Conservation (phyloP, 306 rosid genomes). For the Trichosanthes cucumerina region DNA sequence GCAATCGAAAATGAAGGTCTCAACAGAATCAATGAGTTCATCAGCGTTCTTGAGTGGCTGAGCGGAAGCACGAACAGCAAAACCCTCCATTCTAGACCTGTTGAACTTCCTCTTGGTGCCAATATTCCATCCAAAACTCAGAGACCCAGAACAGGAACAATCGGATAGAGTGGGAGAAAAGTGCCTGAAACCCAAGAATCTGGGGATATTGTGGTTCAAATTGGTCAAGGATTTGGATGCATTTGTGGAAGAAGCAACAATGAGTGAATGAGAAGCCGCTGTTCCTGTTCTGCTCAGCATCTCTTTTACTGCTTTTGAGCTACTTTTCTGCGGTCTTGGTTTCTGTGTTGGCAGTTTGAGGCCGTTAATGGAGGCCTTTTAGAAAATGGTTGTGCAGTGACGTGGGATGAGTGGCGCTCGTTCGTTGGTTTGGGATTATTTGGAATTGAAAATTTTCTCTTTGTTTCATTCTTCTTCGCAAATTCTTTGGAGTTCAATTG, state of each 20-base stretch:
- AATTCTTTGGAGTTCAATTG: not conserved
- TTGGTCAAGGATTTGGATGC: conserved; percentile 19
- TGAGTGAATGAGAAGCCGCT: conserved; percentile 28
- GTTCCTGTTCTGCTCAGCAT: conserved; percentile 51
- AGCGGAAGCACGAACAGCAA: conserved; percentile 53
- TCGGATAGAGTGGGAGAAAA: conserved; percentile 6
- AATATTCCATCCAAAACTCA: conserved; percentile 11
- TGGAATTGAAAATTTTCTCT: not conserved
- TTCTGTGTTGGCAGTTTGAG: conserved; percentile 17
- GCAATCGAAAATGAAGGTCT: conserved; percentile 91
- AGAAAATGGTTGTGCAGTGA: not conserved
- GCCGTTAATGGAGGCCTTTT: conserved; percentile 14
- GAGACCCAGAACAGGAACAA: not conserved
- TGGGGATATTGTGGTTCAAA: conserved; percentile 16
- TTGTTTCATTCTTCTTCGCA: not conserved
- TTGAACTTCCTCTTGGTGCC: not conserved
- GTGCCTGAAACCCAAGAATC: conserved; percentile 17
- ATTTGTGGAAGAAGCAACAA: conserved; percentile 23
- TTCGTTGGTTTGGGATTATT: not conserved
- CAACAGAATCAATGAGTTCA: conserved; percentile 79
- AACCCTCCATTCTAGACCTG: conserved; percentile 33
- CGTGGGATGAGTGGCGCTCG: not conserved
- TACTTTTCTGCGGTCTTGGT: not conserved
- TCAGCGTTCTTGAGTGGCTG: conserved; percentile 73
- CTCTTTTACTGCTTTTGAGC: not conserved